Percentiles rank a stretch among this genome's conserved stretches.
phyloP scores from a whole-genome alignment of 2,329 filamentous ascomycete species.

The Colletotrichum sp. region DNA sequence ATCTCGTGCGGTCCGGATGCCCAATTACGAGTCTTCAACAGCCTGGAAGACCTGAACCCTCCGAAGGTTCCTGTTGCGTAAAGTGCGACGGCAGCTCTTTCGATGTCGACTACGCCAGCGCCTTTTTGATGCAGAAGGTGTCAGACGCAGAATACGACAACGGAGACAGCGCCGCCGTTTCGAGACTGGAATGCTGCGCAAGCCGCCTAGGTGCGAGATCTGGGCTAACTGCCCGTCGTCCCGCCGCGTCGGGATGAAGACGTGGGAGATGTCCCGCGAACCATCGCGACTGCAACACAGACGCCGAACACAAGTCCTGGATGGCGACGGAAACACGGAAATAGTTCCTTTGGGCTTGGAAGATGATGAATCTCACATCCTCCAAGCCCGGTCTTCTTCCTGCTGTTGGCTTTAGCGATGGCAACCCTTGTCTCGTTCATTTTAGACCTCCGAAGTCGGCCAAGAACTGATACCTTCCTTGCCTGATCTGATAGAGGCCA shows the following conservation, averaged over 20 bases:
- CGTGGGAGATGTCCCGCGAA: not conserved
- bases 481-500: too few species aligned
- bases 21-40: not conserved
- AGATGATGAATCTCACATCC: not conserved
- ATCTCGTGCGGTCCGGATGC: not conserved
- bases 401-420: not conserved
- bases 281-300: not conserved
- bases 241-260: not conserved
- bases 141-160: too few species aligned
- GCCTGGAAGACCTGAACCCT: not conserved
- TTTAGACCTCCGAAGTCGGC: too few species aligned
- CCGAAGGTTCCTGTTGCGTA: not conserved
- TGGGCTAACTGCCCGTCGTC: not conserved
- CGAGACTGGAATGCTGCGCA: too few species aligned
- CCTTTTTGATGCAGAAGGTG: too few species aligned
- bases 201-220: not conserved
- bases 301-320: not conserved
- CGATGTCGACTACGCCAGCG: not conserved
- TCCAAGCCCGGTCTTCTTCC: not conserved
- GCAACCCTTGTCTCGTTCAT: not conserved
- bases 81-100: not conserved
- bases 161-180: too few species aligned
- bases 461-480: too few species aligned
- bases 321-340: not conserved
- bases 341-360: not conserved